A percentile compares a stretch with the other conserved stretches of the same genome.
phyloP scores from a whole-genome alignment of 2,329 filamentous ascomycete species.

The Diaporthe helianthi region DNA sequence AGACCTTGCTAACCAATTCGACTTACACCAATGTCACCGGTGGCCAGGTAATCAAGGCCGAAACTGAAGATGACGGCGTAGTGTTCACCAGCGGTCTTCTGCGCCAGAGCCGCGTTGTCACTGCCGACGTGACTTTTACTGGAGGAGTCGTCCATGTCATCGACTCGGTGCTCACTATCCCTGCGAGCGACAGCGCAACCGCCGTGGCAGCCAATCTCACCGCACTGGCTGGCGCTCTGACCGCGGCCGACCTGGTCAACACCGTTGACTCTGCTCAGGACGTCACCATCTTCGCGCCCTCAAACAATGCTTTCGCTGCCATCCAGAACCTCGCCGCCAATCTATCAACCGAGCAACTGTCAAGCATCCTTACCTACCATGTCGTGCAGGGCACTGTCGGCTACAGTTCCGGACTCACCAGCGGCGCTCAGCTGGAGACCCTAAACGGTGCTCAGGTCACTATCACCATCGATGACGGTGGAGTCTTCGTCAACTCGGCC shows the following conservation, averaged over 20 bases:
- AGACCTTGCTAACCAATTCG: conserved; percentile 55
- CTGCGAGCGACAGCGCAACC: conserved; percentile 50
- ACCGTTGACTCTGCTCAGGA: conserved; percentile 51
- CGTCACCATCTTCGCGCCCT: conserved; percentile 71
- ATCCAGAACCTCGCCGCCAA: conserved; percentile 60
- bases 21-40: conserved; percentile 65
- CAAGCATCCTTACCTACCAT: conserved; percentile 68
- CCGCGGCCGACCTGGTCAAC: conserved; percentile 49
- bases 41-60: conserved; percentile 62
- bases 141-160: conserved; percentile 63
- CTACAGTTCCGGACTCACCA: conserved; percentile 54
- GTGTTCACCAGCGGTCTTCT: conserved; percentile 61
- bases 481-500: conserved; percentile 59
- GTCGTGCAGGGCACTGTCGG: conserved; percentile 61
- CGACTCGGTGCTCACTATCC: conserved; percentile 55
- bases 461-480: conserved; percentile 50
- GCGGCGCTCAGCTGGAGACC: conserved; percentile 41
- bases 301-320: conserved; percentile 63
- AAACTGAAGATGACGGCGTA: conserved; percentile 49
- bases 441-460: conserved; percentile 57
- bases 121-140: conserved; percentile 59
- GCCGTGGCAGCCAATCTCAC: conserved; percentile 52
- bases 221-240: conserved; percentile 54
- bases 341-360: conserved; percentile 55
- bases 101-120: conserved; percentile 54